These are phyloP conservation scores for Chaetomium sp. DNA, from an alignment of 2,329 filamentous ascomycete genomes.

Conservation along the genomic window DNA sequence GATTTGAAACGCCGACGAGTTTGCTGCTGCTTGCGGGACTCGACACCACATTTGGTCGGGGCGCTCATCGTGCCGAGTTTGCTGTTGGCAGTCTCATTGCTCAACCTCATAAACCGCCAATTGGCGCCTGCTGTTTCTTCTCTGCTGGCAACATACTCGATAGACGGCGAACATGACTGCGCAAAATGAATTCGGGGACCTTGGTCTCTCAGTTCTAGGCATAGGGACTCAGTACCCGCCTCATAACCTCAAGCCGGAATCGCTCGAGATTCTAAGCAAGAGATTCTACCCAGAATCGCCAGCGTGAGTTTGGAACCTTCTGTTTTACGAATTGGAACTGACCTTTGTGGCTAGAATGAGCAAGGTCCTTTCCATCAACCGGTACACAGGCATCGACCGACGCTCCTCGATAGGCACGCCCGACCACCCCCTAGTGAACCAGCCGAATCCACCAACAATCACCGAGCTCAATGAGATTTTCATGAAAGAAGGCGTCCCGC, in stretches of 20 bases:
- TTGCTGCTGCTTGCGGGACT: not conserved
- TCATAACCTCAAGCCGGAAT: constrained; percentile 52
- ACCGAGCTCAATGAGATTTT: constrained; percentile 58
- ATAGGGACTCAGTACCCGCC: constrained; percentile 64
- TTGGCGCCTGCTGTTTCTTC: constrained; percentile 18
- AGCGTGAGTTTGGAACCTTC: constrained; percentile 50
- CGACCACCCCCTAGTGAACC: constrained; percentile 64
- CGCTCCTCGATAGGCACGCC: constrained; percentile 64
- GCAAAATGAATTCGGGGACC: constrained; percentile 48
- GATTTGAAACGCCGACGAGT: not conserved
- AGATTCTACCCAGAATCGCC: constrained; percentile 62
- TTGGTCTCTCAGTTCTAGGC: constrained; percentile 63
- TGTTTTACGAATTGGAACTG: not conserved
- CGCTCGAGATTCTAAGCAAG: constrained; percentile 55
- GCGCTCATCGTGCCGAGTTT: not conserved
- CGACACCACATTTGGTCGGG: not conserved
- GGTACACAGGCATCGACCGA: constrained; percentile 64
- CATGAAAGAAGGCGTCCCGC: constrained; percentile 58
- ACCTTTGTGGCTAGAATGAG: constrained; percentile 51
- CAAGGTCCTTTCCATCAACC: constrained; percentile 65
- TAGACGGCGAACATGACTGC: constrained; percentile 44
- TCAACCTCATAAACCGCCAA: constrained; percentile 5
- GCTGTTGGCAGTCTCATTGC: not conserved
- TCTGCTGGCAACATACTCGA: not conserved
- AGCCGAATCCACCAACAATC: constrained; percentile 56